Percentiles rank a stretch among this genome's conserved stretches.
Evolutionary conservation across 352 stramenopile genomes (phyloP).

Genomic region (Globisporangium paddicum): DNA sequence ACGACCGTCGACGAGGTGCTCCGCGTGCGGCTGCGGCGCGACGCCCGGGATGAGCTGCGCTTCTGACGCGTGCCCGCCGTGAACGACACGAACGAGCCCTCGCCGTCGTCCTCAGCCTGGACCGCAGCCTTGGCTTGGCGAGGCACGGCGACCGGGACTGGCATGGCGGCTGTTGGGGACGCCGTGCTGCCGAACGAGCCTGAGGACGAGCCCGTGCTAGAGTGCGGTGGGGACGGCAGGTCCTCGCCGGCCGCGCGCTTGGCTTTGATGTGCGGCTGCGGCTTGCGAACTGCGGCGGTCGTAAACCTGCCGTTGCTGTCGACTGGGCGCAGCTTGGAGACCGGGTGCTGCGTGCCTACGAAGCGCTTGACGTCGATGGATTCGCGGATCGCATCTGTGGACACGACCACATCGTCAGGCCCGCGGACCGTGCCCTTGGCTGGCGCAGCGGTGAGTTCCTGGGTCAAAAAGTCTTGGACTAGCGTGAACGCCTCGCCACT

Average conservation of each 20-base stretch:
- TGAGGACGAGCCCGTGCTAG: constrained; percentile 15
- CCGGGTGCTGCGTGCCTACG: constrained; percentile 44
- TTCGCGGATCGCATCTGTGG: constrained; percentile 43
- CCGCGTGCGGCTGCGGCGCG: neutral
- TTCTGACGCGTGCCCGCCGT: constrained; percentile 7
- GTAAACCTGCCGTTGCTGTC: constrained; percentile 70
- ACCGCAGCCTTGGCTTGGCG: neutral
- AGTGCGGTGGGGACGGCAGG: constrained; percentile 11
- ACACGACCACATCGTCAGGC: constrained; percentile 9
- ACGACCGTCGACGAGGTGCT: constrained; percentile 2
- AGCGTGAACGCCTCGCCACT: constrained; percentile 65
- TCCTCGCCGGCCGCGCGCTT: constrained; percentile 5
- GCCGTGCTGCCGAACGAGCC: constrained; percentile 10
- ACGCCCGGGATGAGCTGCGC: neutral
- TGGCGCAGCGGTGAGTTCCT: constrained; percentile 17
- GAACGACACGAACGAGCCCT: constrained; percentile 26
- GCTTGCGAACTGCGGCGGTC: neutral
- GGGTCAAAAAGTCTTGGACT: constrained; percentile 75
- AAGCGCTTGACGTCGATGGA: constrained; percentile 80
- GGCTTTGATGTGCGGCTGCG: neutral
- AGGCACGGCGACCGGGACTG: neutral
- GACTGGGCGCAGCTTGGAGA: constrained; percentile 37
- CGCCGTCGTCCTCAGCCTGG: neutral
- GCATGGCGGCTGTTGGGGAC: constrained; percentile 3
- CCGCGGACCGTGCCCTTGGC: neutral